phyloP scores from a whole-genome alignment of 78 protist genomes.

The Blattamonas nauphoetae region DNA sequence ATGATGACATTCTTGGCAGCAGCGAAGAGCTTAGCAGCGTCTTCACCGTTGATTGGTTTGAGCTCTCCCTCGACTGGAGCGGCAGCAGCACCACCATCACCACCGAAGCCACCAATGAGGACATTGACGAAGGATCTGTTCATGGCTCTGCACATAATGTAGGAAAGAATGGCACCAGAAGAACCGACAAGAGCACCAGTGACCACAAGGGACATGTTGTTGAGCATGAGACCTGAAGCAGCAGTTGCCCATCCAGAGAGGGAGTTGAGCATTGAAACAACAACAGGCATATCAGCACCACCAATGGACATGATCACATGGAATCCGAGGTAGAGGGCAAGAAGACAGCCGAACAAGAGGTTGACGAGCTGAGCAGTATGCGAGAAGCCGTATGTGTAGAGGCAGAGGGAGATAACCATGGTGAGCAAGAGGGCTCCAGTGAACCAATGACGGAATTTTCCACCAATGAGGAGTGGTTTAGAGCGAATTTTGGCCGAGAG shows the following conservation, averaged over 20 bases:
- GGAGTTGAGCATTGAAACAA: slow-evolving; percentile 83
- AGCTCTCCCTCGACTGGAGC: slow-evolving; percentile 4
- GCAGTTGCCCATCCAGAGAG: slow-evolving; percentile 84
- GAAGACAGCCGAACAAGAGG: neutral
- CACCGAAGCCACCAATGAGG: slow-evolving; percentile 81
- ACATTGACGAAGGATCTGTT: slow-evolving; percentile 76
- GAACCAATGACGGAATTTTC: neutral
- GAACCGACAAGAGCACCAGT: slow-evolving; percentile 90
- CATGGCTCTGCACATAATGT: slow-evolving; percentile 95
- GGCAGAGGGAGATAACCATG: slow-evolving; percentile 23
- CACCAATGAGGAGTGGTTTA: neutral
- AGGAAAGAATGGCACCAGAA: slow-evolving; percentile 86
- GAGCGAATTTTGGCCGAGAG: slow-evolving; percentile 55
- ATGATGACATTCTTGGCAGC: slow-evolving; percentile 56
- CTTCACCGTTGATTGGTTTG: slow-evolving; percentile 9
- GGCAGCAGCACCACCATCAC: slow-evolving; percentile 18
- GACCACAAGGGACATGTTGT: slow-evolving; percentile 57
- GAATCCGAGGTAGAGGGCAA: slow-evolving; percentile 59
- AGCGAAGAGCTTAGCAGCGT: slow-evolving; percentile 22
- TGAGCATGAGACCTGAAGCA: slow-evolving; percentile 73
- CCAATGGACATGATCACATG: slow-evolving; percentile 75
- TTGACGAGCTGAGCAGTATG: neutral
- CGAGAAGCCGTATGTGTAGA: slow-evolving; percentile 18
- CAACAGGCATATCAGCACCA: slow-evolving; percentile 98
- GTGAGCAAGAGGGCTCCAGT: slow-evolving; percentile 37